Evolutionary conservation across 805 yeast species (phyloP).

Genomic region (Teunomyces tritomae): DNA sequence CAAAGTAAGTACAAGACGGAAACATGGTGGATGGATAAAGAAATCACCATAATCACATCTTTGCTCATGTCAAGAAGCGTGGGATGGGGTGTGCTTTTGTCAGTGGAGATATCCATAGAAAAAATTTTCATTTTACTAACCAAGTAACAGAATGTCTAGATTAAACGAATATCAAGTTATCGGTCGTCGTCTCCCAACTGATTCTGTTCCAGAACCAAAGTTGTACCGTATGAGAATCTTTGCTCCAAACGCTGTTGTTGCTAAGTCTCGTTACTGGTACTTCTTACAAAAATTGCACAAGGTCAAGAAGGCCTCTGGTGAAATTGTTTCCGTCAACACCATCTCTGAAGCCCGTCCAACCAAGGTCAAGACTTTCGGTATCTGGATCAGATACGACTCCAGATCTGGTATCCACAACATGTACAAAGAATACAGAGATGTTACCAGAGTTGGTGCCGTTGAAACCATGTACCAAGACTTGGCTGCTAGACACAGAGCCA

Average conservation of each 20-base stretch:
- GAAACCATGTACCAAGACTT: slow-evolving; percentile 98
- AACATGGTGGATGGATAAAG: background rate
- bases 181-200: slow-evolving; percentile 99
- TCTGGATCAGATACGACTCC: slow-evolving; percentile 99
- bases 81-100: background rate
- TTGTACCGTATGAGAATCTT: slow-evolving; percentile 99
- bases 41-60: background rate
- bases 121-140: slow-evolving; percentile 2
- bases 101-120: background rate
- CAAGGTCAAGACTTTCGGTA: slow-evolving; percentile 99
- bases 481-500: slow-evolving; percentile 99
- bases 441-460: slow-evolving; percentile 98
- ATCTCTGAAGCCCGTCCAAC: slow-evolving; percentile 96
- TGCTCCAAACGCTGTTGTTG: slow-evolving; percentile 98
- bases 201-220: slow-evolving; percentile 98
- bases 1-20: slow-evolving; percentile 7
- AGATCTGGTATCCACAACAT: slow-evolving; percentile 99
- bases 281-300: slow-evolving; percentile 98
- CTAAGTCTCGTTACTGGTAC: slow-evolving; percentile 99
- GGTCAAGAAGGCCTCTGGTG: slow-evolving; percentile 99
- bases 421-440: slow-evolving; percentile 99
- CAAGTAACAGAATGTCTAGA: slow-evolving; percentile 64
- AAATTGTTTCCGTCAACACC: slow-evolving; percentile 88
- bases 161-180: slow-evolving; percentile 99
- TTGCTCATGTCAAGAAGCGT: background rate